phyloP scores from a whole-genome alignment of 352 stramenopile genomes.

The Peronospora belbahrii region DNA sequence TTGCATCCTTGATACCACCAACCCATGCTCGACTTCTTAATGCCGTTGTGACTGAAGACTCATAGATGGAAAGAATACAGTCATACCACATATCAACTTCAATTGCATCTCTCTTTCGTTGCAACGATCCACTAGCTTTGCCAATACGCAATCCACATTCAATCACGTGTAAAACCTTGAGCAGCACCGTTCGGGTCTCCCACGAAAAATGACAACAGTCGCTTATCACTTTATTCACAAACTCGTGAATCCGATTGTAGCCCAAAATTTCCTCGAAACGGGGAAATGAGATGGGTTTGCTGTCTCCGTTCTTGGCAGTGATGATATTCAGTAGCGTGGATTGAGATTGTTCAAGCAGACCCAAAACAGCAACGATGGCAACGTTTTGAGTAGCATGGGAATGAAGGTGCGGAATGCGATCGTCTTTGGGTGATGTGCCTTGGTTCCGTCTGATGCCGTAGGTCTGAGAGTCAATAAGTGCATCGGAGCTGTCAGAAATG shows the following conservation, averaged over 20 bases:
- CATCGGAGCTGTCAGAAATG: constrained; percentile 4
- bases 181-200: constrained; percentile 28
- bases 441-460: not conserved
- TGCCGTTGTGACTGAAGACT: constrained; percentile 14
- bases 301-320: constrained; percentile 6
- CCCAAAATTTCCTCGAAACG: constrained; percentile 25
- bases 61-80: constrained; percentile 14
- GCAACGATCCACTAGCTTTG: constrained; percentile 25
- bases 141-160: constrained; percentile 38
- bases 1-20: constrained; percentile 32
- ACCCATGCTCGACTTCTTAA: constrained; percentile 31
- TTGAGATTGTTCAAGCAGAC: constrained; percentile 34
- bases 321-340: constrained; percentile 24
- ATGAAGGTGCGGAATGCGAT: constrained; percentile 31
- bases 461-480: not conserved
- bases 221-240: constrained; percentile 25
- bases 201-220: constrained; percentile 32
- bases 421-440: not conserved
- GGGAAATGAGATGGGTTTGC: constrained; percentile 6
- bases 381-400: constrained; percentile 27
- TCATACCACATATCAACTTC: constrained; percentile 1
- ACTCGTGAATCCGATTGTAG: constrained; percentile 29
- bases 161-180: constrained; percentile 40
- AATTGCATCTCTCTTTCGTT: constrained; percentile 1
- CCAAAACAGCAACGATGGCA: constrained; percentile 28